Conservation (phyloP, 2,329 filamentous ascomycete species). For the Bisporella sp. region DNA sequence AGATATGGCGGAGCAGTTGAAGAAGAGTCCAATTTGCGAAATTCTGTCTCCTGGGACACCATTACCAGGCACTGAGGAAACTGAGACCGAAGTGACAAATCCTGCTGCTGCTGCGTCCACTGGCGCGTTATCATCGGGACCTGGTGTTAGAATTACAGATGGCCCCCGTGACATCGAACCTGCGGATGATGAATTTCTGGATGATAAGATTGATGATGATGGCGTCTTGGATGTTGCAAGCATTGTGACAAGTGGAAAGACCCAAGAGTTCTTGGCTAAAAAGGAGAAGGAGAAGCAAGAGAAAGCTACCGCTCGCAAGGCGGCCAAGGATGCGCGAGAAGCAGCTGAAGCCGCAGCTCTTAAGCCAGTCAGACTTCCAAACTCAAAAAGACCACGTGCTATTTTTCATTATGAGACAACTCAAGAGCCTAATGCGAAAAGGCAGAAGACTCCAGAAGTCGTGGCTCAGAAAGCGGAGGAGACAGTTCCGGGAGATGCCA, state of each 20-base stretch:
- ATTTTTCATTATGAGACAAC: conserved; percentile 66
- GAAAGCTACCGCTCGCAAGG: conserved; percentile 53
- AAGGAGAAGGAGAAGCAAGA: conserved; percentile 66
- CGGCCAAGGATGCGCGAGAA: conserved; percentile 48
- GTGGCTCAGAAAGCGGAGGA: conserved; percentile 11
- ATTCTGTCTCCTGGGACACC: conserved; percentile 50
- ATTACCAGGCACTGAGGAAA: conserved; percentile 39
- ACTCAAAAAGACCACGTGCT: conserved; percentile 62
- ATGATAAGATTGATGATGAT: conserved; percentile 49
- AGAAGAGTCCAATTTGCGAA: conserved; percentile 60
- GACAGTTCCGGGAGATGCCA: background rate
- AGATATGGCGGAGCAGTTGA: conserved; percentile 65
- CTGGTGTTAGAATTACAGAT: conserved; percentile 26
- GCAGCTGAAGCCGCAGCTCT: conserved; percentile 41
- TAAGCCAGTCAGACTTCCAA: conserved; percentile 57
- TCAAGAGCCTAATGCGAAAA: conserved; percentile 35
- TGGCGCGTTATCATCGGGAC: conserved; percentile 26
- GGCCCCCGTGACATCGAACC: conserved; percentile 28
- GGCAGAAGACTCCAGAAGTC: conserved; percentile 29
- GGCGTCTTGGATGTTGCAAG: conserved; percentile 79
- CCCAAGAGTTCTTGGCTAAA: conserved; percentile 74
- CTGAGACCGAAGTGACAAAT: conserved; percentile 33
- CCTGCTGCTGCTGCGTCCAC: conserved; percentile 26
- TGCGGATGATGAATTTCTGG: conserved; percentile 32
- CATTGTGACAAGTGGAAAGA: conserved; percentile 76